Percentiles rank a stretch among this genome's conserved stretches.
Conservation (phyloP, 257 asterid species). For the Leptodermis oblonga region DNA sequence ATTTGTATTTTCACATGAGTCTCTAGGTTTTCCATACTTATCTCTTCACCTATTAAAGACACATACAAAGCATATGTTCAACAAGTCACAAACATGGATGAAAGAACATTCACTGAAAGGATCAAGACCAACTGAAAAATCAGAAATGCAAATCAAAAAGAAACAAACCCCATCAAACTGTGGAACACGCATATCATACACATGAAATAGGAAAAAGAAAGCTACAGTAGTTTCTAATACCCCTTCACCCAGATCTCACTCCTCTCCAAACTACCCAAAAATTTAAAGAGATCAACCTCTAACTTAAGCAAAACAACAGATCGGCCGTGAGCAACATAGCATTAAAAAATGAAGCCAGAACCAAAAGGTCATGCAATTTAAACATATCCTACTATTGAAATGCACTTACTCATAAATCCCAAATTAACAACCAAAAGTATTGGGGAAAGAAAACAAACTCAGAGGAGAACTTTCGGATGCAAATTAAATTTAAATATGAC, state of each 20-base stretch:
- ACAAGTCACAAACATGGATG: background rate
- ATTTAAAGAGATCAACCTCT: too few relatives aligned
- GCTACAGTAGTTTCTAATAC: too few relatives aligned
- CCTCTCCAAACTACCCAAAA: background rate
- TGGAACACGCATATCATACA: background rate
- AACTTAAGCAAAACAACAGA: background rate
- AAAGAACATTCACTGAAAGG: too few relatives aligned
- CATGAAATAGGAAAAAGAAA: background rate
- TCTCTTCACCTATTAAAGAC: background rate
- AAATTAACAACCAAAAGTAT: background rate
- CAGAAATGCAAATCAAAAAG: too few relatives aligned
- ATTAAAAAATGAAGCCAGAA: background rate
- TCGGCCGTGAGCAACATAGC: background rate
- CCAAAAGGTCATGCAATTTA: background rate
- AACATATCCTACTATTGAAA: background rate
- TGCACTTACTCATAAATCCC: background rate
- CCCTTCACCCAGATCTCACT: background rate
- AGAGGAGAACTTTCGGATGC: background rate
- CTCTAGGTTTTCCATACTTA: constrained; percentile 6
- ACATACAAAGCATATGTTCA: background rate
- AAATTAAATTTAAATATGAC: background rate
- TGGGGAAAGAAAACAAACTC: background rate
- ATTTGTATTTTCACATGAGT: background rate
- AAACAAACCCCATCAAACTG: too few relatives aligned
- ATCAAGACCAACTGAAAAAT: too few relatives aligned